phyloP scores from a whole-genome alignment of 2,329 filamentous ascomycete genomes.

The Ceratocystis huliohia region DNA sequence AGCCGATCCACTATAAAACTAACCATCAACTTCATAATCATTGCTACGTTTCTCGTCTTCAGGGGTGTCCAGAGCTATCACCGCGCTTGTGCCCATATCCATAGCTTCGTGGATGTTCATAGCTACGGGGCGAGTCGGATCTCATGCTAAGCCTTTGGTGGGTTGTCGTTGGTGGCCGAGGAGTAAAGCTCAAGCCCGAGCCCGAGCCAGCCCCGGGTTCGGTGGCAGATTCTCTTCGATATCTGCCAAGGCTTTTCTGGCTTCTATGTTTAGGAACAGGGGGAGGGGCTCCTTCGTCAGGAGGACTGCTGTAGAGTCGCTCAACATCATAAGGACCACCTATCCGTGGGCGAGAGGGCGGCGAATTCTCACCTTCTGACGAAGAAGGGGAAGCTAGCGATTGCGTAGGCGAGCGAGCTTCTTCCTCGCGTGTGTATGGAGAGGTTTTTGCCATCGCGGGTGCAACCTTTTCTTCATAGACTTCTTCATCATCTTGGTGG shows the following conservation, averaged over 20 bases:
- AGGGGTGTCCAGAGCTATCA: background rate
- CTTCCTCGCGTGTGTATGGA: background rate
- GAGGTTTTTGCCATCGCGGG: background rate
- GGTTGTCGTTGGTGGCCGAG: conserved; percentile 8
- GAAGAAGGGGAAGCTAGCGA: conserved; percentile 11
- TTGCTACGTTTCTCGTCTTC: conserved; percentile 1
- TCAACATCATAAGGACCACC: conserved; percentile 19
- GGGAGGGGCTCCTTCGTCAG: conserved; percentile 6
- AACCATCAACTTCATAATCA: conserved; percentile 4
- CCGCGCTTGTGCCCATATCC: background rate
- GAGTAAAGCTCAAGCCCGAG: background rate
- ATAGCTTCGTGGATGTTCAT: background rate
- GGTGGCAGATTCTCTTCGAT: background rate
- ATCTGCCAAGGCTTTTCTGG: background rate
- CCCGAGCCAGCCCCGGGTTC: conserved; percentile 35
- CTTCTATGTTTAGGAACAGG: conserved; percentile 12
- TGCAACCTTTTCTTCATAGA: conserved; percentile 16
- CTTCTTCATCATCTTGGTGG: conserved; percentile 16
- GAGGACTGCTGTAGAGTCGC: conserved; percentile 13
- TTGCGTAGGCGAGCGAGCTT: background rate
- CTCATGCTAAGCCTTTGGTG: background rate
- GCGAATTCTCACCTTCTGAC: conserved; percentile 10
- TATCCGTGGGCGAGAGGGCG: background rate
- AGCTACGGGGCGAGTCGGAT: background rate
- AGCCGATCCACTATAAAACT: background rate